These are phyloP conservation scores for Fraxinus baroniana DNA, from an alignment of 305 asterid species.

Conservation along the genomic window DNA sequence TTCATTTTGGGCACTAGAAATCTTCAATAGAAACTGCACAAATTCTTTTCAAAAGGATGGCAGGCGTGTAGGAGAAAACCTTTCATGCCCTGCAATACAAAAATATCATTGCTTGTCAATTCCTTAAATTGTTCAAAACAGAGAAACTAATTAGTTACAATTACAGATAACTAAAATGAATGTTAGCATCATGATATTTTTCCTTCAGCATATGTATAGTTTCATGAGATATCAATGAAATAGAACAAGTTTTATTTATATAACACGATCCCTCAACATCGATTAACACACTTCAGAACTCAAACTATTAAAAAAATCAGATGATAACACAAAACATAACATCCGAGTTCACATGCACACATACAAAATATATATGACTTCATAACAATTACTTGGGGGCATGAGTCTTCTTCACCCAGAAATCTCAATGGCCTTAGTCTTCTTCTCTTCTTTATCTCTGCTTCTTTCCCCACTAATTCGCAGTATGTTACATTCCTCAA, in stretches of 20 bases:
- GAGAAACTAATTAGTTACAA: neutral
- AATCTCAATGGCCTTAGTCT: neutral
- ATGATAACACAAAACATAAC: neutral
- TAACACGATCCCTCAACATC: neutral
- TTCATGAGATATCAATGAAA: no score
- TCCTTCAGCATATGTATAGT: no score
- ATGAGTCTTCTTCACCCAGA: neutral
- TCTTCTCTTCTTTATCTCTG: no score
- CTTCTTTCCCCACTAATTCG: no score
- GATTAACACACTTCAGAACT: neutral
- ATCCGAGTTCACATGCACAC: neutral
- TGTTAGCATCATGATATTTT: neutral
- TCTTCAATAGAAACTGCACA: constrained; percentile 69
- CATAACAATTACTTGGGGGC: neutral
- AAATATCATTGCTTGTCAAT: constrained; percentile 23
- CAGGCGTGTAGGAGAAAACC: constrained; percentile 57
- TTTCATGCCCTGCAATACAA: constrained; percentile 74
- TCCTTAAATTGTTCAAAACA: constrained; percentile 1
- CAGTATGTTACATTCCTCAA: neutral
- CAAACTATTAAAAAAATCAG: neutral
- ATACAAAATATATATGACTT: neutral
- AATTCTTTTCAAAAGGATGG: constrained; percentile 75
- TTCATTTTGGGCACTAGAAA: constrained; percentile 55
- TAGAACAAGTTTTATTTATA: no score
- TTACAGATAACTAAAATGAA: constrained; percentile 11